A percentile compares a stretch with the other conserved stretches of the same genome.
Evolutionary conservation across 1,284 basidiomycete genomes (phyloP).

Genomic region (Apiotrichum siamense): DNA sequence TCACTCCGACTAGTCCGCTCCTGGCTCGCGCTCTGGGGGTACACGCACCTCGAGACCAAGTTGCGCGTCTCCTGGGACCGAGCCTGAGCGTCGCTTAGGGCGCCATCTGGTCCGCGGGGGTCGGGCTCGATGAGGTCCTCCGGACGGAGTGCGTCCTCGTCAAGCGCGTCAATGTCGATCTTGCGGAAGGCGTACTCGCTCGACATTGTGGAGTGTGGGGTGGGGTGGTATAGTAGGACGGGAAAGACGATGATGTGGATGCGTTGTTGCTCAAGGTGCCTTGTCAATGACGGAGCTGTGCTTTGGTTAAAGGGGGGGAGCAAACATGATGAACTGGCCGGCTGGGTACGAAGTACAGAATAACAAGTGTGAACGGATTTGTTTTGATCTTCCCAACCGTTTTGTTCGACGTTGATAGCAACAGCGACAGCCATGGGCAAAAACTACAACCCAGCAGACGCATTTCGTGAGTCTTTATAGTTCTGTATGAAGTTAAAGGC

Average conservation of each 20-base stretch:
- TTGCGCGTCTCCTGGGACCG: slow-evolving; percentile 68
- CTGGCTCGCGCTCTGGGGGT: no score
- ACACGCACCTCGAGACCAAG: slow-evolving; percentile 63
- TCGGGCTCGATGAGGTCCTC: slow-evolving; percentile 83
- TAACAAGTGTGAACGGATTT: background rate
- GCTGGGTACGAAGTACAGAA: no score
- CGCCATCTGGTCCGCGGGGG: slow-evolving; percentile 67
- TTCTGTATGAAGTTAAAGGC: background rate
- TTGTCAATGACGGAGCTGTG: background rate
- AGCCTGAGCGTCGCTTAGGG: slow-evolving; percentile 67
- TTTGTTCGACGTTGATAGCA: background rate
- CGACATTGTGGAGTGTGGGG: slow-evolving; percentile 52
- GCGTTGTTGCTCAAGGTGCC: background rate
- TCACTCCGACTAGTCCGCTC: background rate
- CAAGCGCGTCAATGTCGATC: slow-evolving; percentile 83
- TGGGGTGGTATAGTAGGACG: background rate
- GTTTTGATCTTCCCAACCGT: no score
- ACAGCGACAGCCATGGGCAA: background rate
- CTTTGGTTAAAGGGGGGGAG: background rate
- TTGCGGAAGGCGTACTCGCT: slow-evolving; percentile 68
- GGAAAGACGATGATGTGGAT: background rate
- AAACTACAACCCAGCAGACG: slow-evolving; percentile 63
- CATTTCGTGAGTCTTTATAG: slow-evolving; percentile 55
- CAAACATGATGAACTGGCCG: no score
- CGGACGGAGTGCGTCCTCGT: slow-evolving; percentile 82